Base-by-base conservation (phyloP, 1,284 basidiomycete genomes). In the Puccinia sorghi region DNA sequence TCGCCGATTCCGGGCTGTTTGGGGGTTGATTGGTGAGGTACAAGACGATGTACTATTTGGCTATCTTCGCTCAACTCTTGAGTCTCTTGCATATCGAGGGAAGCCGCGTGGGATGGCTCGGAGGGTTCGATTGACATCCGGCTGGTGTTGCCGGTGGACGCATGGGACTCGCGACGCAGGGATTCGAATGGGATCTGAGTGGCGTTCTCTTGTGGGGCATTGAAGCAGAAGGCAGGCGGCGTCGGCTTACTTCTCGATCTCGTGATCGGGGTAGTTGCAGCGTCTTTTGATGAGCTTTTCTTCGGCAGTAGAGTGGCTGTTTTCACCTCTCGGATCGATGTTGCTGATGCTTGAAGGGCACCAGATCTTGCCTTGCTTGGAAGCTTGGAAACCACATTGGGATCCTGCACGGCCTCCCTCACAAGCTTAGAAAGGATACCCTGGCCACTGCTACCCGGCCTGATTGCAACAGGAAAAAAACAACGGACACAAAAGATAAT, bases 161-260 rank as follows among this genome's bases (percentile, higher is more conserved):
- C 41, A 41, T 66, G 39, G 7, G 32, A 20, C 6, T 43, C 5
- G 63, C 41, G 11, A n/a, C n/a, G 64, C 12, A 27, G 13, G 39
- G 64, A 67, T 25, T 50, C 64, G 15, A 67, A 67, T 3, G 41
- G 41, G 25, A 50, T 67, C 17, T 67, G 64, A 15, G 41, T 67
- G 43, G 64, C 64, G 39, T 48, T 43, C 43, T 67, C 41, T 67
- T 67, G 64, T 17, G 64, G n/a, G 3, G 12, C 64, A 67, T 67
- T 67, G 43, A 67, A 67, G 64, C 64, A 39, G 48, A 67, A 67
- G 15, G 20, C 17, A 46, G 11, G 12, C 3, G 39, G 32, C 32
- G 32, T 32, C 32, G 32, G 61, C 17, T 39, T 22, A 6, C 25
- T 57, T 57, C 13, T 15, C 11, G 27, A 25, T 27, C 27, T 57